Evolutionary conservation across 352 stramenopile genomes (phyloP).

Genomic region (Phytophthora tentaculata): DNA sequence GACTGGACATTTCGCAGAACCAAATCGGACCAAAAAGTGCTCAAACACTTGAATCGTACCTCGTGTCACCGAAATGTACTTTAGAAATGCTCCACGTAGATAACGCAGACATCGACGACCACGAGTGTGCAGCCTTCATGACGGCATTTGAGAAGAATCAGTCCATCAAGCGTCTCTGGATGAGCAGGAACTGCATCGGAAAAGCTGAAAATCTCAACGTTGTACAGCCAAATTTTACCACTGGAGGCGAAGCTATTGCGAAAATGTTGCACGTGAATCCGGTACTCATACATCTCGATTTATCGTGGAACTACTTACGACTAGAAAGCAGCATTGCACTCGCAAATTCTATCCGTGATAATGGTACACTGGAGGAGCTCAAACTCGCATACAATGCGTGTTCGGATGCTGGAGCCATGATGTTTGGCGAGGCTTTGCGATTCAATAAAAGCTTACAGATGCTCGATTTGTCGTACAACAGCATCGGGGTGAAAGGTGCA

Average conservation of each 20-base stretch:
- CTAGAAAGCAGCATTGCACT: slow-evolving; percentile 79
- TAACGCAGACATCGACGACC: slow-evolving; percentile 89
- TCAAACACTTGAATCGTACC: slow-evolving; percentile 59
- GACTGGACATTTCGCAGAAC: slow-evolving; percentile 79
- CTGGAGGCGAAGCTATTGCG: slow-evolving; percentile 89
- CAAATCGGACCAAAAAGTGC: slow-evolving; percentile 65
- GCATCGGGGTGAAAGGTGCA: slow-evolving; percentile 73
- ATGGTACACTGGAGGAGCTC: slow-evolving; percentile 69
- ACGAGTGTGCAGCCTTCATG: slow-evolving; percentile 87
- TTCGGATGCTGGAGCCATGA: slow-evolving; percentile 73
- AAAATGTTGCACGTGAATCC: slow-evolving; percentile 85
- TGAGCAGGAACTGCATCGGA: slow-evolving; percentile 89
- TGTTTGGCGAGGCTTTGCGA: slow-evolving; percentile 74
- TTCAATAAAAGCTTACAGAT: slow-evolving; percentile 68
- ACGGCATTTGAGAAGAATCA: slow-evolving; percentile 82
- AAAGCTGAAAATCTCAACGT: slow-evolving; percentile 91
- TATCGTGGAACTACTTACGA: slow-evolving; percentile 92
- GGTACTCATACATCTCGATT: slow-evolving; percentile 76
- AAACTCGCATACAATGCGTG: slow-evolving; percentile 83
- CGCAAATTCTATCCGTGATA: slow-evolving; percentile 66
- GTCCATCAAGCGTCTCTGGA: slow-evolving; percentile 71
- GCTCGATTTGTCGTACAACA: slow-evolving; percentile 83
- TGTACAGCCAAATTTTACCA: slow-evolving; percentile 84
- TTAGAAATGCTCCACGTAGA: slow-evolving; percentile 75
- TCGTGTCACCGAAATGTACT: slow-evolving; percentile 63